Conservation (phyloP, 1,284 basidiomycete species). For the Ganoderma sinense region DNA sequence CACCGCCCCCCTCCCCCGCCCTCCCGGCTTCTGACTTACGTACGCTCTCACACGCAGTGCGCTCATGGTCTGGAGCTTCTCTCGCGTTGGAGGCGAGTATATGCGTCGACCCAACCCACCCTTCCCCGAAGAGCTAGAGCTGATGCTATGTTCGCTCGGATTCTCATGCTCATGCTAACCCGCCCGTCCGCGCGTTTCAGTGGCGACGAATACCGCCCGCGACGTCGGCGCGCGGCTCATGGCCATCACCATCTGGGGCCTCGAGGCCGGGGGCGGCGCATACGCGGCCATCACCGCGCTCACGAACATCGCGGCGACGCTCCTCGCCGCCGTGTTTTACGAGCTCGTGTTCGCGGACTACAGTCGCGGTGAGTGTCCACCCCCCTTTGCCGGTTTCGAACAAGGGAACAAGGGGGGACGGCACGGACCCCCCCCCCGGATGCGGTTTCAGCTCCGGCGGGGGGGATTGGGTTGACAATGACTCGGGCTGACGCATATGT, state of each 20-base stretch:
- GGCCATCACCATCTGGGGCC: constrained; percentile 65
- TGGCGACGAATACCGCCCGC: constrained; percentile 71
- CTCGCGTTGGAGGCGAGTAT: constrained; percentile 54
- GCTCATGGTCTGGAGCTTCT: constrained; percentile 65
- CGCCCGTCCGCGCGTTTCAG: constrained; percentile 37
- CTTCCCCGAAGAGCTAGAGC: no score
- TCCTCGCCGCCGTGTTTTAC: constrained; percentile 60
- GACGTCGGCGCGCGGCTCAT: constrained; percentile 68
- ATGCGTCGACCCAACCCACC: background rate
- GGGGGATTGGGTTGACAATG: background rate
- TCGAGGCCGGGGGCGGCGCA: constrained; percentile 56
- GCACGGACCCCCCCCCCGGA: background rate
- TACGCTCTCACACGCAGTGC: constrained; percentile 44
- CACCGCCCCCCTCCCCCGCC: constrained; percentile 50
- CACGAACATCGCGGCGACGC: constrained; percentile 69
- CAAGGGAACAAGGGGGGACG: background rate
- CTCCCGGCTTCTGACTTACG: background rate
- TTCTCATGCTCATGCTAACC: background rate
- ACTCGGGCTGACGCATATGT: background rate
- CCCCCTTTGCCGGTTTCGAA: background rate
- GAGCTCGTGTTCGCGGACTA: constrained; percentile 62
- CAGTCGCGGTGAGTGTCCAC: constrained; percentile 46
- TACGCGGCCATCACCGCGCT: constrained; percentile 71
- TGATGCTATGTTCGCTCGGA: background rate
- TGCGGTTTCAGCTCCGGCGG: background rate